A percentile compares a stretch with the other conserved stretches of the same genome.
phyloP scores from a whole-genome alignment of 176 grass and related monocot species.

The Leersia perrieri region DNA sequence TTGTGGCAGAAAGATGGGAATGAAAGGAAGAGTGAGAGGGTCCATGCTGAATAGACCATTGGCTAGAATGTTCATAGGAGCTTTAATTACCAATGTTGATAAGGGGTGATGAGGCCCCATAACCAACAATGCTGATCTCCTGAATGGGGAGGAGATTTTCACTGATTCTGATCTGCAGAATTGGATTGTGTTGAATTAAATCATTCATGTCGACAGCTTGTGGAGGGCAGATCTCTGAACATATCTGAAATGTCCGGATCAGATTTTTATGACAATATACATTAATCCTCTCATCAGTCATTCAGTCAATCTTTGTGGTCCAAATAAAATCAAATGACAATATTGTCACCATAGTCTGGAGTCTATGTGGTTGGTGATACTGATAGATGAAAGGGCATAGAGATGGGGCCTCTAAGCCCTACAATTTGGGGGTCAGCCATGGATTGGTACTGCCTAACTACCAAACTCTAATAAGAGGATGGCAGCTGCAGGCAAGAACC shows the following conservation, averaged over 20 bases:
- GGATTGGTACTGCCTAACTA: constrained; percentile 30
- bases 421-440: constrained; percentile 20
- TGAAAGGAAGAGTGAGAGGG: background rate
- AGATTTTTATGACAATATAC: background rate
- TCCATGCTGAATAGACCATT: background rate
- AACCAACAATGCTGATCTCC: constrained; percentile 1
- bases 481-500: constrained; percentile 13
- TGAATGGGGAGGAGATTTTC: background rate
- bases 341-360: constrained; percentile 1
- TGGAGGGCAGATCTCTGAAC: constrained; percentile 11
- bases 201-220: constrained; percentile 21
- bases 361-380: constrained; percentile 28
- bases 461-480: background rate
- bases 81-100: background rate
- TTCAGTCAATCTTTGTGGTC: constrained; percentile 8
- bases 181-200: background rate
- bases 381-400: background rate
- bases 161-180: background rate
- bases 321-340: constrained; percentile 7
- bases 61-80: background rate
- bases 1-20: background rate
- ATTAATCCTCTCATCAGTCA: background rate
- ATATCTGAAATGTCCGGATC: constrained; percentile 42
- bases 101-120: constrained; percentile 11
- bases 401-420: constrained; percentile 13